These are phyloP conservation scores for Ophiostoma triangulosporum DNA, from an alignment of 2,329 filamentous ascomycete genomes.

Conservation along the genomic window DNA sequence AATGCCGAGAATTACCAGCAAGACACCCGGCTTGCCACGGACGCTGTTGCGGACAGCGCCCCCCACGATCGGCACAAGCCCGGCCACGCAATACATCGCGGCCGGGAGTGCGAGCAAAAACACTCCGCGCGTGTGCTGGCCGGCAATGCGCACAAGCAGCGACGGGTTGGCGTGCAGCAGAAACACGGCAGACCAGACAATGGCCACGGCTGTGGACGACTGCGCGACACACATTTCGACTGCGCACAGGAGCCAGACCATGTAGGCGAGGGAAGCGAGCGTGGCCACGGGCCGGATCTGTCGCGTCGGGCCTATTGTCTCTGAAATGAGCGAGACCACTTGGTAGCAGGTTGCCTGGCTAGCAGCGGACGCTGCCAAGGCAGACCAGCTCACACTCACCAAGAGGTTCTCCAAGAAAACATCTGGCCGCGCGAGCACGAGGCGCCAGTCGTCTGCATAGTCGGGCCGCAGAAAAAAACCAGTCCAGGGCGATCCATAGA, in stretches of 20 bases:
- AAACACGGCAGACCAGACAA: conserved; percentile 16
- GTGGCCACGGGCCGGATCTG: not conserved
- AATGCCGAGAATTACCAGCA: conserved; percentile 9
- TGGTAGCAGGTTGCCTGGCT: no score
- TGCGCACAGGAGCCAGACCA: conserved; percentile 17
- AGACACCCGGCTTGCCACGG: conserved; percentile 12
- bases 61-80: conserved; percentile 12
- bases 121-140: not conserved
- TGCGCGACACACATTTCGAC: conserved; percentile 21
- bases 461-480: conserved; percentile 6
- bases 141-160: conserved; percentile 9
- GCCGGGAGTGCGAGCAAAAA: conserved; percentile 10
- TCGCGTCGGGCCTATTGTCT: conserved; percentile 11
- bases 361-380: not conserved
- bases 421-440: conserved; percentile 22
- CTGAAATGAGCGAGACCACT: no score
- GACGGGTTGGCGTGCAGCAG: conserved; percentile 5
- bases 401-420: conserved; percentile 17
- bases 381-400: conserved; percentile 15
- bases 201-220: conserved; percentile 17
- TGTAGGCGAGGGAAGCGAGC: conserved; percentile 12
- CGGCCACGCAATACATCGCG: conserved; percentile 4
- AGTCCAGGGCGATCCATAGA: conserved; percentile 12
- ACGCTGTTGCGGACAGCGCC: not conserved
- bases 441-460: not conserved